Evolutionary conservation across 2,329 filamentous ascomycete genomes (phyloP).

Genomic region (Botrytis galanthina): DNA sequence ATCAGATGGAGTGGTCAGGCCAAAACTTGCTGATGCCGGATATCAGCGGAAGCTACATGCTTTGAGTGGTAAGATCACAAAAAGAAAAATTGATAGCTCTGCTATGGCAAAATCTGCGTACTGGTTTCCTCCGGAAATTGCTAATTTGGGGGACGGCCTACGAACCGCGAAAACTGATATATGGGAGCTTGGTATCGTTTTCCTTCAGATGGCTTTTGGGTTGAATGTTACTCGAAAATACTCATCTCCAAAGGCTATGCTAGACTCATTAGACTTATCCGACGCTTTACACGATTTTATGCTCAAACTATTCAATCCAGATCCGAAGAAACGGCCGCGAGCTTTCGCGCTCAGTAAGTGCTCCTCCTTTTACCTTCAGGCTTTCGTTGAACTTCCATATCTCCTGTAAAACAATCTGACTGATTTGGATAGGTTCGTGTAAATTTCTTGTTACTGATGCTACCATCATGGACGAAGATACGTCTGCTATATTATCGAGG

Average conservation of each 20-base stretch:
- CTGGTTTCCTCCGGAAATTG: conserved; percentile 80
- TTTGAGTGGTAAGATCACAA: conserved; percentile 54
- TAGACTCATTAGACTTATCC: conserved; percentile 70
- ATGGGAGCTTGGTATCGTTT: conserved; percentile 90
- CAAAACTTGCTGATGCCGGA: conserved; percentile 72
- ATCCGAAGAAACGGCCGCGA: conserved; percentile 79
- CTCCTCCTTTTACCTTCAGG: not conserved
- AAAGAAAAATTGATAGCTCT: conserved; percentile 53
- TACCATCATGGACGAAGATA: conserved; percentile 48
- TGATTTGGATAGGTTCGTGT: conserved; percentile 45
- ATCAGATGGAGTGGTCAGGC: conserved; percentile 63
- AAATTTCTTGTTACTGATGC: conserved; percentile 67
- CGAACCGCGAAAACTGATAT: conserved; percentile 81
- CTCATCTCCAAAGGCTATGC: conserved; percentile 72
- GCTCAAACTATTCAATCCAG: conserved; percentile 77
- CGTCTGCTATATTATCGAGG: conserved; percentile 42
- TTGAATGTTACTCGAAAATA: conserved; percentile 73
- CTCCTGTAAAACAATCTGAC: not conserved
- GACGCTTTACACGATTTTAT: conserved; percentile 76
- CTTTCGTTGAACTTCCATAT: not conserved
- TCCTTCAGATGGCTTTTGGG: conserved; percentile 93
- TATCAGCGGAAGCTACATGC: conserved; percentile 68
- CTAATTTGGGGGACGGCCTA: conserved; percentile 58
- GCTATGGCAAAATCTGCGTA: conserved; percentile 70
- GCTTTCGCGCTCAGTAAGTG: conserved; percentile 64